These are phyloP conservation scores for Fusarium anguioides DNA, from an alignment of 2,329 filamentous ascomycete species.

Conservation along the genomic window DNA sequence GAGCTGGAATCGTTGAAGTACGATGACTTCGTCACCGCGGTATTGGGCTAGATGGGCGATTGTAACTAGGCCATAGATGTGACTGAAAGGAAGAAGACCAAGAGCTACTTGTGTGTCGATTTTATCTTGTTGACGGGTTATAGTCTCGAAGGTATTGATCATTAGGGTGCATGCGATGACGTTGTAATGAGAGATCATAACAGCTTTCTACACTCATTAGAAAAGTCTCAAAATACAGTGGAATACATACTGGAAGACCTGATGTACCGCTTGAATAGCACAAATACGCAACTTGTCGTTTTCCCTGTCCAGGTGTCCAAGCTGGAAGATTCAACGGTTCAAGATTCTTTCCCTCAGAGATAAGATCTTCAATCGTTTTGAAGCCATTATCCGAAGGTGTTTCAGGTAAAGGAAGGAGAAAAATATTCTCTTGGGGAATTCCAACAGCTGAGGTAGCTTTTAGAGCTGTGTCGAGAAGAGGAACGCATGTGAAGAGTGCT, in stretches of 20 bases:
- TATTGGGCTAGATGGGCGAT: conserved; percentile 74
- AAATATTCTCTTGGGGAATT: conserved; percentile 72
- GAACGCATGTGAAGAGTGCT: conserved; percentile 77
- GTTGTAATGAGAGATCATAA: conserved; percentile 84
- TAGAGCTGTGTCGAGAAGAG: conserved; percentile 71
- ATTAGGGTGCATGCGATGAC: conserved; percentile 82
- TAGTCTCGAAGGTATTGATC: conserved; percentile 57
- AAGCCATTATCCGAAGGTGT: conserved; percentile 53
- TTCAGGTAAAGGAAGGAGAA: conserved; percentile 74
- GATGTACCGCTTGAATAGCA: conserved; percentile 86
- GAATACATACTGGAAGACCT: conserved; percentile 70
- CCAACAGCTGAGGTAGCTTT: conserved; percentile 71
- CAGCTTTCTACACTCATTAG: conserved; percentile 71
- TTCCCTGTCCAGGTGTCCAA: conserved; percentile 73
- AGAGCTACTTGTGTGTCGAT: conserved; percentile 61
- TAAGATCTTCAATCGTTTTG: conserved; percentile 73
- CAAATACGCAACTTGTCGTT: conserved; percentile 76
- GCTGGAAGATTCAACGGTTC: conserved; percentile 62
- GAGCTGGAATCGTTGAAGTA: conserved; percentile 81
- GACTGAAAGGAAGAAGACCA: conserved; percentile 80
- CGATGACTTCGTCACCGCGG: conserved; percentile 77
- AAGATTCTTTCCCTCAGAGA: conserved; percentile 67
- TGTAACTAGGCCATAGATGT: conserved; percentile 83
- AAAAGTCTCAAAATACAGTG: rapidly evolving
- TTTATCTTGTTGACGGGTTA: conserved; percentile 49